Evolutionary conservation across 2,329 filamentous ascomycete genomes (phyloP), one percentile per base, ranked within the genome.

Genomic region (Calonectria henricotiae): DNA sequence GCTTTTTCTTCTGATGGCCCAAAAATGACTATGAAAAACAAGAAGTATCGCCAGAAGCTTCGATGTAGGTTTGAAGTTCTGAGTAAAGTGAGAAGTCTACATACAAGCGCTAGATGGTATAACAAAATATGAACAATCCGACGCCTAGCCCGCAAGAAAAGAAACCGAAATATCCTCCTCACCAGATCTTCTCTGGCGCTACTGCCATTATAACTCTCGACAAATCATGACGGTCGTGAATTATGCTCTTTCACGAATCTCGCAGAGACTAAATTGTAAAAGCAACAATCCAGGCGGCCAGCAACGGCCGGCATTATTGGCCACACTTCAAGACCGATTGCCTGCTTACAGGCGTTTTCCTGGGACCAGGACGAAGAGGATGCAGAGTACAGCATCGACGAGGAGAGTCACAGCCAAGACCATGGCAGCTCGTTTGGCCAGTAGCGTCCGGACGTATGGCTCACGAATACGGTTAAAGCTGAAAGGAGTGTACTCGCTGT

Each of bases 401-500:
- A 97, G 81, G 32, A 92, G 81, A 35, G 95, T 95, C 71, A 96
- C 88, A 9, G 90, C 86, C 15, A 98, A 84, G 15, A 96, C 94
- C 85, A 96, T 95, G 49, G 94, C 80, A 0, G 96, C 92, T 69
- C 96, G 92, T 81, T 95, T 95, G 75, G 90, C 91, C 67, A 99
- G 88, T 23, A 98, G 90, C 79, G 91, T 93, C 74, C 94, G 92
- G 66, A 99, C 93, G 80, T 96, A 99, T 0, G 95, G 94, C 83
- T 99, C 96, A 66, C 93, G 91, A 73, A 98, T 94, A 46, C 90
- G 89, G 27, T 93, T 93, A 85, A 97, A 98, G 82, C 92, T 93
- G 87, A 98, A 95, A 62, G 97, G 95, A 0, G 96, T 98, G 84
- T 98, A 98, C 85, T 99, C 97, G 85, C 95, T 98, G 82, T 92